Percentiles rank a stretch among this genome's conserved stretches.
phyloP scores from a whole-genome alignment of 768 basidiomycete genomes.

The Mycena indigotica region DNA sequence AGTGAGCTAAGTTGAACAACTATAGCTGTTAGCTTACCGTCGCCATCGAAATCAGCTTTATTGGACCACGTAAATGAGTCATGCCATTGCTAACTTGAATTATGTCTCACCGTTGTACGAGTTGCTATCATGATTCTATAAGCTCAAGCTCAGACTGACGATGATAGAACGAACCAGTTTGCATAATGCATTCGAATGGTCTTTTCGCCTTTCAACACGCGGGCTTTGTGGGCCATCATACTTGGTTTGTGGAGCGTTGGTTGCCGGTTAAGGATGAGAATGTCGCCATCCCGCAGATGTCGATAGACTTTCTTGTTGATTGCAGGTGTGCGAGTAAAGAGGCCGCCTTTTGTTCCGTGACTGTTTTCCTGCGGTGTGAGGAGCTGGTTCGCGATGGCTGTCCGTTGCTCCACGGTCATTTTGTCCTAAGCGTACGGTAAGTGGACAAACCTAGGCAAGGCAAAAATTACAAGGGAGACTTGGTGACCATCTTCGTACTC shows the following conservation, averaged over 20 bases:
- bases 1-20: slow-evolving; percentile 20
- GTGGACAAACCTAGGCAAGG: neutral
- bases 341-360: slow-evolving; percentile 49
- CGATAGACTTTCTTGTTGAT: slow-evolving; percentile 98
- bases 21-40: slow-evolving; percentile 48
- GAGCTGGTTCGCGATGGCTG: slow-evolving; percentile 93
- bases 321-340: slow-evolving; percentile 75
- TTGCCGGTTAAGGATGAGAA: slow-evolving; percentile 94
- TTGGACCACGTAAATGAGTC: slow-evolving; percentile 2
- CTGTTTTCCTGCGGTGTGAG: slow-evolving; percentile 87
- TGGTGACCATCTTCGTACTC: slow-evolving; percentile 94
- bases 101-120: slow-evolving; percentile 84
- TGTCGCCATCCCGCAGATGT: slow-evolving; percentile 92
- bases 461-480: slow-evolving; percentile 59
- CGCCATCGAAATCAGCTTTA: slow-evolving; percentile 89
- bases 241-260: slow-evolving; percentile 98
- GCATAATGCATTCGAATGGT: slow-evolving; percentile 99
- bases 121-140: slow-evolving; percentile 63
- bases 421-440: slow-evolving; percentile 61
- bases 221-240: slow-evolving; percentile 98
- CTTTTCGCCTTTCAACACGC: slow-evolving; percentile 92
- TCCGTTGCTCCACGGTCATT: slow-evolving; percentile 83
- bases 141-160: slow-evolving; percentile 12
- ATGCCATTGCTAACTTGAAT: slow-evolving; percentile 4
- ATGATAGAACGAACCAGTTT: slow-evolving; percentile 72